Conservation (phyloP, 1,284 basidiomycete genomes). For the Sparassis latifolia region DNA sequence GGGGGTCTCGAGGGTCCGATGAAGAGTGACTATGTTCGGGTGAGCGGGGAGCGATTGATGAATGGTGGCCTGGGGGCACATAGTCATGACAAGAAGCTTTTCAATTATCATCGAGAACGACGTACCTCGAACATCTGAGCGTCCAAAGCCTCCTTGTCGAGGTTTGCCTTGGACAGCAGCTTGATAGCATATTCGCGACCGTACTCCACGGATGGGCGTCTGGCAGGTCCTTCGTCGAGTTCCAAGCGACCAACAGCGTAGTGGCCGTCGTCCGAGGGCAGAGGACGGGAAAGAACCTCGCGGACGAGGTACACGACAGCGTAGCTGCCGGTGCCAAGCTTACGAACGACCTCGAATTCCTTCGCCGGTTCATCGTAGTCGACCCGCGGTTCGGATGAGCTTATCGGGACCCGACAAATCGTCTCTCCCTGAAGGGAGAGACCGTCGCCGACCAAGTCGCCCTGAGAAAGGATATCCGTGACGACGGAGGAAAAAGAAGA, state of each 20-base stretch:
- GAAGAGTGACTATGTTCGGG: slow-evolving; percentile 92
- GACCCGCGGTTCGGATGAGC: slow-evolving; percentile 21
- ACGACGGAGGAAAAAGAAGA: slow-evolving; percentile 40
- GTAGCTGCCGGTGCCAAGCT: slow-evolving; percentile 85
- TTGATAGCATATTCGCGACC: slow-evolving; percentile 93
- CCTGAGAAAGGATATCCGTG: slow-evolving; percentile 62
- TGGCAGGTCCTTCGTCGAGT: slow-evolving; percentile 39
- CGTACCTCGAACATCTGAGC: slow-evolving; percentile 85
- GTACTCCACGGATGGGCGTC: slow-evolving; percentile 44
- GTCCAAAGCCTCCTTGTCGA: slow-evolving; percentile 78
- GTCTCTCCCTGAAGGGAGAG: slow-evolving; percentile 55
- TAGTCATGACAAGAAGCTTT: no score
- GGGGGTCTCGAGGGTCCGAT: slow-evolving; percentile 80
- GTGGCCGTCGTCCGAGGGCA: slow-evolving; percentile 49
- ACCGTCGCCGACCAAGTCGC: slow-evolving; percentile 67
- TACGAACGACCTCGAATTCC: slow-evolving; percentile 79
- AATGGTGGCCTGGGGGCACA: slow-evolving; percentile 65
- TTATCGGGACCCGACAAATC: slow-evolving; percentile 46
- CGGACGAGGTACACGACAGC: slow-evolving; percentile 92
- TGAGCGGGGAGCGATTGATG: slow-evolving; percentile 92
- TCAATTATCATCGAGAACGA: slow-evolving; percentile 7
- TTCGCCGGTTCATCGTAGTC: slow-evolving; percentile 44
- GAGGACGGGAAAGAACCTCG: slow-evolving; percentile 65
- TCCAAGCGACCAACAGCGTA: slow-evolving; percentile 54
- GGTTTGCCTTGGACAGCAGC: slow-evolving; percentile 89